Conservation (phyloP, 352 stramenopile species). For the Phytophthora aleatoria region DNA sequence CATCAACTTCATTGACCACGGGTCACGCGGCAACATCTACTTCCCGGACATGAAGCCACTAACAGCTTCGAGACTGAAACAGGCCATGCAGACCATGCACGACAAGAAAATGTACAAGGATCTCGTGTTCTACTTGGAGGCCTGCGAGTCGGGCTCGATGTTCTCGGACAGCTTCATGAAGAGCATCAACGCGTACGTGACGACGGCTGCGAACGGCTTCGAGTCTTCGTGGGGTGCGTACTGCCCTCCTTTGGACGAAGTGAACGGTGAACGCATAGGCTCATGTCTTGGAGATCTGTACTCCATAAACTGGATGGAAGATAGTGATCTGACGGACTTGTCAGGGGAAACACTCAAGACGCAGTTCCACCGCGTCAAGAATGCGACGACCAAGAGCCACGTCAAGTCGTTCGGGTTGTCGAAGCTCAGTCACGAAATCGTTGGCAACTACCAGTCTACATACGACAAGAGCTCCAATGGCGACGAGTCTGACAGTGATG, state of each 20-base stretch:
- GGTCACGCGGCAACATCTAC: conserved; percentile 80
- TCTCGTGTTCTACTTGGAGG: conserved; percentile 92
- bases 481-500: conserved; percentile 23
- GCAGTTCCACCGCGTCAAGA: conserved; percentile 78
- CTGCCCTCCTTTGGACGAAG: conserved; percentile 79
- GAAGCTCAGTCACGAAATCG: conserved; percentile 69
- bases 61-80: conserved; percentile 65
- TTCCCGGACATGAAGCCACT: conserved; percentile 83
- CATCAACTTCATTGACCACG: conserved; percentile 94
- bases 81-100: conserved; percentile 83
- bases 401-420: conserved; percentile 74
- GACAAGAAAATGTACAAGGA: conserved; percentile 89
- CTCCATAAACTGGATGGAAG: conserved; percentile 93
- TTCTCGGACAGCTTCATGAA: conserved; percentile 78
- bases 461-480: conserved; percentile 54
- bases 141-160: conserved; percentile 93
- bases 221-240: conserved; percentile 92
- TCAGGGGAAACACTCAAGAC: conserved; percentile 77
- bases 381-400: conserved; percentile 83
- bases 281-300: conserved; percentile 91
- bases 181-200: conserved; percentile 88
- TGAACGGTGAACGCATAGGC: conserved; percentile 70
- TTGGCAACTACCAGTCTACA: conserved; percentile 85
- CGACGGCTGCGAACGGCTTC: conserved; percentile 86
- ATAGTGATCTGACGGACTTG: conserved; percentile 85